Evolutionary conservation across 345 rosid species (phyloP).

Genomic region (Rhizophora mangle): DNA sequence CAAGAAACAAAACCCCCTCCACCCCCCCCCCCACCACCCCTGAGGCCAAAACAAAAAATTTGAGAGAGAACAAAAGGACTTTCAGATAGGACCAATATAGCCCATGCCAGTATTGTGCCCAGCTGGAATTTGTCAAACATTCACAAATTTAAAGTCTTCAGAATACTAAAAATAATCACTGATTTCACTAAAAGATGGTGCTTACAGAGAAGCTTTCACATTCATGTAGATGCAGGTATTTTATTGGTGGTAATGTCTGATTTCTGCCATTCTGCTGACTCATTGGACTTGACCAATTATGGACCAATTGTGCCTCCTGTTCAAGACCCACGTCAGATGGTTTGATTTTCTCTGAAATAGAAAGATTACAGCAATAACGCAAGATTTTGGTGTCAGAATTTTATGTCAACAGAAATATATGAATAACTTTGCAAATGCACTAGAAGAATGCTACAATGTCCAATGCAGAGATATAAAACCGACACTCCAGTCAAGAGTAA

Average conservation of each 20-base stretch:
- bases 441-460: too few relatives aligned
- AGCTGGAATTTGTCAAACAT: too few relatives aligned
- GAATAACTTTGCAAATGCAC: too few relatives aligned
- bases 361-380: not conserved
- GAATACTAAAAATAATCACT: not conserved
- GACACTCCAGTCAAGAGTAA: too few relatives aligned
- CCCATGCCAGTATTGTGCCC: too few relatives aligned
- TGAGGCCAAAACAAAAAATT: too few relatives aligned
- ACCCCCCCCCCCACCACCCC: too few relatives aligned
- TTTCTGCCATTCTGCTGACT: conserved; percentile 58
- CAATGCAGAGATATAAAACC: too few relatives aligned
- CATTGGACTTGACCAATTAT: conserved; percentile 53
- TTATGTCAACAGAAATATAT: too few relatives aligned
- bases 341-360: conserved; percentile 75
- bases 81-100: too few relatives aligned
- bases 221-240: conserved; percentile 81
- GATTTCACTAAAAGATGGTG: not conserved
- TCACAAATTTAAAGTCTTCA: not conserved
- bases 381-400: not conserved
- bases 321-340: conserved; percentile 96
- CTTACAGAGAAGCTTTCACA: conserved; percentile 93
- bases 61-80: too few relatives aligned
- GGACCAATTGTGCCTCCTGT: conserved; percentile 81
- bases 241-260: conserved; percentile 66
- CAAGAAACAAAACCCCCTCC: too few relatives aligned